These are phyloP conservation scores for Cytospora chrysosperma DNA, from an alignment of 2,329 filamentous ascomycete genomes.

Conservation along the genomic window DNA sequence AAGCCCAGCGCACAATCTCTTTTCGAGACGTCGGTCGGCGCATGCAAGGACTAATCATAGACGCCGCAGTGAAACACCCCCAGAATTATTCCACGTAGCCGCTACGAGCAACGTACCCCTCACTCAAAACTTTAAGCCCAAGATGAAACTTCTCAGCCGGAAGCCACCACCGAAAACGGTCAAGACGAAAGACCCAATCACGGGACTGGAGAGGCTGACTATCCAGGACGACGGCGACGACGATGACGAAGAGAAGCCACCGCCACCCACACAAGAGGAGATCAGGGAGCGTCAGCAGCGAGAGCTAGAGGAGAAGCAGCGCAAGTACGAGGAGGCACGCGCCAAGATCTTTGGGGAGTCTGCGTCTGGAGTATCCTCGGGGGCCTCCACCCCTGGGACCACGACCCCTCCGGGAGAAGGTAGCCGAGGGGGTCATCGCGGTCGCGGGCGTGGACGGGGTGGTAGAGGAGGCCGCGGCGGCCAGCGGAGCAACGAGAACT, in stretches of 20 bases:
- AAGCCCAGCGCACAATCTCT: conserved; percentile 36
- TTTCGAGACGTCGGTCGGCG: neutral
- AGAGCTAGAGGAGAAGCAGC: conserved; percentile 86
- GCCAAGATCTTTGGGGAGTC: conserved; percentile 79
- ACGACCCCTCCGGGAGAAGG: conserved; percentile 57
- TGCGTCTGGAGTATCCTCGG: conserved; percentile 38
- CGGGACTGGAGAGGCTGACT: conserved; percentile 46
- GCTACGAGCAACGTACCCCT: conserved; percentile 54
- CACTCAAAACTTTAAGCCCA: conserved; percentile 70
- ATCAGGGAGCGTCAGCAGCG: conserved; percentile 73
- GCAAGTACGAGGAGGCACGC: conserved; percentile 82
- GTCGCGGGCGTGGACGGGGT: conserved; percentile 47
- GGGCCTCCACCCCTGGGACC: conserved; percentile 61
- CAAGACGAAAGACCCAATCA: conserved; percentile 55
- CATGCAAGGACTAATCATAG: conserved; percentile 13
- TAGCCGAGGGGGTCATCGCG: conserved; percentile 42
- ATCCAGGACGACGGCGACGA: conserved; percentile 59
- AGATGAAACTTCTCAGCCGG: conserved; percentile 81
- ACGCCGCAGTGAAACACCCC: conserved; percentile 65
- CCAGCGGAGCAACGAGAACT: conserved; percentile 35
- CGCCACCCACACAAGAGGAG: conserved; percentile 68
- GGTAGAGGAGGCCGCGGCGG: conserved; percentile 42
- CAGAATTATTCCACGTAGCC: conserved; percentile 72
- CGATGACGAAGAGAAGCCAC: conserved; percentile 56
- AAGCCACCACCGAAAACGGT: conserved; percentile 66